Evolutionary conservation across 345 rosid species (phyloP).

Genomic region (Limnanthes douglasii): DNA sequence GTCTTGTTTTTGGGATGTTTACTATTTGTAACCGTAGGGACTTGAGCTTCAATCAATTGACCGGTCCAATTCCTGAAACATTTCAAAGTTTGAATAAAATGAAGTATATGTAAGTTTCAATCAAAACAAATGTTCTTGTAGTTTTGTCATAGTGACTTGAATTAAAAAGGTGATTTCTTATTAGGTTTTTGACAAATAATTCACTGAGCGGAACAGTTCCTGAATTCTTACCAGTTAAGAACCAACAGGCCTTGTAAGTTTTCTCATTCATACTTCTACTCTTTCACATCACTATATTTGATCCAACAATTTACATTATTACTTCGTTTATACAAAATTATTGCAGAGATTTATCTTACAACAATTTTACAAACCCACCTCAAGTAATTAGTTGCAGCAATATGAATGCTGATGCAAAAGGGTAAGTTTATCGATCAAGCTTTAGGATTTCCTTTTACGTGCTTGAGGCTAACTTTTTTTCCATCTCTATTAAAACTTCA

Average conservation of each 20-base stretch:
- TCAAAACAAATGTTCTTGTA: not conserved
- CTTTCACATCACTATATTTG: too few relatives aligned
- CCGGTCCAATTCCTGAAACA: conserved; percentile 28
- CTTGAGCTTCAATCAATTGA: conserved; percentile 62
- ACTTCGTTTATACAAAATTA: too few relatives aligned
- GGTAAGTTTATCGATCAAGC: too few relatives aligned
- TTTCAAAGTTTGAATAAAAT: conserved; percentile 4
- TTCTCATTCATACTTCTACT: too few relatives aligned
- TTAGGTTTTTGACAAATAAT: conserved; percentile 67
- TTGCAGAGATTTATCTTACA: conserved; percentile 78
- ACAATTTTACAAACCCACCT: conserved; percentile 50
- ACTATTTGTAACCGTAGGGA: conserved; percentile 33
- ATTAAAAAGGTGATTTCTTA: not conserved
- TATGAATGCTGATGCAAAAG: not conserved
- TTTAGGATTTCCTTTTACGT: not conserved
- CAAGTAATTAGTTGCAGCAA: conserved; percentile 22
- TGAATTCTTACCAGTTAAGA: conserved; percentile 23
- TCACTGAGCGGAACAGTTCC: conserved; percentile 56
- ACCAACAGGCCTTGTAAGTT: too few relatives aligned
- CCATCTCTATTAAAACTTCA: conserved; percentile 5
- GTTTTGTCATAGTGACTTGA: not conserved
- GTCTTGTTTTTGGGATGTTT: too few relatives aligned
- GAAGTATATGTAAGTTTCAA: conserved; percentile 33
- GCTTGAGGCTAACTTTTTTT: not conserved
- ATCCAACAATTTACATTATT: too few relatives aligned